A percentile compares a stretch with the other conserved stretches of the same genome.
Evolutionary conservation across 1,284 basidiomycete species (phyloP).

Genomic region (Trichosporon sp.): DNA sequence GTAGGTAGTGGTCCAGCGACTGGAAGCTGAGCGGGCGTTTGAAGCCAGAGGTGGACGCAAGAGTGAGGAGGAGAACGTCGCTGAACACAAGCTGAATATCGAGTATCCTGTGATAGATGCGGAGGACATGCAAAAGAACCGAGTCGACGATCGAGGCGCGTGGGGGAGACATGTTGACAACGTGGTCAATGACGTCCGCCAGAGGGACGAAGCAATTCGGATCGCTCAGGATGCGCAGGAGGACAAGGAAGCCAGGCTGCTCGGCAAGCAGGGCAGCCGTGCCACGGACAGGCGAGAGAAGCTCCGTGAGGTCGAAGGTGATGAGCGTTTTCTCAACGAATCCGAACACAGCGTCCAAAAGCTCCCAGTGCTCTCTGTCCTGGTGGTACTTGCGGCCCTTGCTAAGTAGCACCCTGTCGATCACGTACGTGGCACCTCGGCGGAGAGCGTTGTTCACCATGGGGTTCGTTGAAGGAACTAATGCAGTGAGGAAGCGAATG

Average conservation of each 20-base stretch:
- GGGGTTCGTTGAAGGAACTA: conserved; percentile 55
- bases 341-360: conserved; percentile 74
- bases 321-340: conserved; percentile 80
- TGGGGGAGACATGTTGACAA: conserved; percentile 53
- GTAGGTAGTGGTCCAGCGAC: conserved; percentile 69
- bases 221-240: conserved; percentile 70
- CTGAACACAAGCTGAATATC: conserved; percentile 84
- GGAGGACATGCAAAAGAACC: conserved; percentile 71
- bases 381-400: conserved; percentile 60
- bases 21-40: conserved; percentile 36
- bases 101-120: conserved; percentile 74
- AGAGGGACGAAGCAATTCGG: conserved; percentile 55
- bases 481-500: conserved; percentile 70
- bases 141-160: conserved; percentile 47
- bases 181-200: conserved; percentile 48
- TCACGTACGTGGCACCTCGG: conserved; percentile 62
- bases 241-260: conserved; percentile 84
- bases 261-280: conserved; percentile 43
- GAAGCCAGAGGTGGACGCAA: conserved; percentile 54
- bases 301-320: conserved; percentile 65
- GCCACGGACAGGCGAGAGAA: conserved; percentile 31
- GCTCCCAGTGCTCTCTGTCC: conserved; percentile 71
- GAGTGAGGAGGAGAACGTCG: conserved; percentile 75
- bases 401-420: conserved; percentile 74
- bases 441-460: conserved; percentile 55